Percentiles rank a stretch among this genome's conserved stretches.
Evolutionary conservation across 106 monocot genomes (phyloP).

Genomic region (Acanthochlamys bracteata): DNA sequence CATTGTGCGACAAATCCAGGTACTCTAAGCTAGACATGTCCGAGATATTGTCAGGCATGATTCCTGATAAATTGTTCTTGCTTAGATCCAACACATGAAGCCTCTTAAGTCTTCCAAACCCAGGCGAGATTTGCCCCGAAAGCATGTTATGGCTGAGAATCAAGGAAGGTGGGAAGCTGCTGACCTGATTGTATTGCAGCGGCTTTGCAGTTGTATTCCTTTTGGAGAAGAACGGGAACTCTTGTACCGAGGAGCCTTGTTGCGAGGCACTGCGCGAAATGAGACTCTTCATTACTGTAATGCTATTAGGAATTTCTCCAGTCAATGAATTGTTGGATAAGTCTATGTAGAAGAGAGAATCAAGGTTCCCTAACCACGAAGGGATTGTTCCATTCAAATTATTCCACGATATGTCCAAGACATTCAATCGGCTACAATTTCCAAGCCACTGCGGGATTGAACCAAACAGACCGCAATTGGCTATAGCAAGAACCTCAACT

Average conservation of each 20-base stretch:
- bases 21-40: conserved; percentile 9
- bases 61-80: conserved; percentile 13
- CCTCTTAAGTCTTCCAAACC: conserved; percentile 7
- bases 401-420: conserved; percentile 85
- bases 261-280: conserved; percentile 21
- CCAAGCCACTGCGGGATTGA: conserved; percentile 53
- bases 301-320: conserved; percentile 52
- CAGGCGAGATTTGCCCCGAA: conserved; percentile 12
- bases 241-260: conserved; percentile 12
- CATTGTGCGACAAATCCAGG: conserved; percentile 9
- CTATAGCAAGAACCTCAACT: conserved; percentile 41
- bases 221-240: conserved; percentile 59
- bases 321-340: conserved; percentile 75
- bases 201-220: conserved; percentile 9
- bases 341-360: conserved; percentile 79
- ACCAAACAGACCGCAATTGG: conserved; percentile 53
- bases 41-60: conserved; percentile 2
- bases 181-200: conserved; percentile 35
- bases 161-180: conserved; percentile 39
- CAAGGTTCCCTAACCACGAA: conserved; percentile 45
- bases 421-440: conserved; percentile 39
- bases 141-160: conserved; percentile 31
- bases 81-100: conserved; percentile 2
- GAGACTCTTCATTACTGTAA: conserved; percentile 45
- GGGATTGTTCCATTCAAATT: conserved; percentile 51